A percentile compares a stretch with the other conserved stretches of the same genome.
Conservation (phyloP, 257 asterid species). For the Plantago elongata region DNA sequence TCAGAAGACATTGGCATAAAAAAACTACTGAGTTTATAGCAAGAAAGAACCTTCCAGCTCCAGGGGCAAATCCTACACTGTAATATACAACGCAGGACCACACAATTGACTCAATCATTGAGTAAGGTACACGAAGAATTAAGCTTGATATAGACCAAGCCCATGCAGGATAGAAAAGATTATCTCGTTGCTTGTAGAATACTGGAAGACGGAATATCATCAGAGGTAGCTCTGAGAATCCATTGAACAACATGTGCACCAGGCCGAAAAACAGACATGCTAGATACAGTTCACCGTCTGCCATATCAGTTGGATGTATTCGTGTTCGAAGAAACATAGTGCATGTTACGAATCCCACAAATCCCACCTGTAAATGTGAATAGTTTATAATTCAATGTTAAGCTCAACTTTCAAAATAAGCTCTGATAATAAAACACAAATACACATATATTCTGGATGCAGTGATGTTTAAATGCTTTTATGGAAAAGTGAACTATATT, state of each 20-base stretch:
- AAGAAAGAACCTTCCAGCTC: constrained; percentile 56
- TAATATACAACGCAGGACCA: constrained; percentile 78
- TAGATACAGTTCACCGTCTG: constrained; percentile 60
- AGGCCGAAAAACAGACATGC: constrained; percentile 66
- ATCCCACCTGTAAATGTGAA: constrained; percentile 60
- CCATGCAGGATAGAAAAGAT: constrained; percentile 89
- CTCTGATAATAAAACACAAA: not conserved
- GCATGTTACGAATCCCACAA: constrained; percentile 72
- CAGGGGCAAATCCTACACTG: constrained; percentile 74
- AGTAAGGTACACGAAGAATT: constrained; percentile 78
- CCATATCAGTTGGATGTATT: constrained; percentile 61
- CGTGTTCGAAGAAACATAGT: constrained; percentile 75
- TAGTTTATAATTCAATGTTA: not conserved
- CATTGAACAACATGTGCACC: constrained; percentile 93
- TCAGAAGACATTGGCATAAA: constrained; percentile 1
- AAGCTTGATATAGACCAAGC: constrained; percentile 75
- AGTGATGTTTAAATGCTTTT: not conserved
- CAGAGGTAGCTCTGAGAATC: constrained; percentile 78
- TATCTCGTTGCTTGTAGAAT: constrained; percentile 87
- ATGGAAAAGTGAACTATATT: not conserved
- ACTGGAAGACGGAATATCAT: constrained; percentile 88
- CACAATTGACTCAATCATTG: constrained; percentile 64
- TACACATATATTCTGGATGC: not conserved
- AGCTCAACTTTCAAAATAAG: not conserved
- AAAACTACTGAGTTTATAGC: constrained; percentile 7